phyloP scores from a whole-genome alignment of 2,329 filamentous ascomycete genomes.

The Xylariales sp. region DNA sequence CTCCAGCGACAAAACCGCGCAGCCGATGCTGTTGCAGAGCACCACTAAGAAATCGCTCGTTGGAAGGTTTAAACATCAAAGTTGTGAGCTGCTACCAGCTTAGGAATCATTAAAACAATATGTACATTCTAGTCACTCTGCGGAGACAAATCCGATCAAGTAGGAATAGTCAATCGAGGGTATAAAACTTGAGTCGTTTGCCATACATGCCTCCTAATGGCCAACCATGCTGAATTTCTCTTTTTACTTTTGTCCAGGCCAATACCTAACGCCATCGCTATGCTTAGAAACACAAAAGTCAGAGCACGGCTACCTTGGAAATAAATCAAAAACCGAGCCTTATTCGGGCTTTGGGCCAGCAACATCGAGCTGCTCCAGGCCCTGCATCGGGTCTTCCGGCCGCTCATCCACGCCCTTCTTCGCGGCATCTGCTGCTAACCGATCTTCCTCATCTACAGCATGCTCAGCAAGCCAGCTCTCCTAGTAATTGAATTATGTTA shows the following conservation, averaged over 20 bases:
- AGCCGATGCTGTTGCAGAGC: slow-evolving; percentile 29
- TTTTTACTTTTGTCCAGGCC: slow-evolving; percentile 1
- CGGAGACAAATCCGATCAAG: no score
- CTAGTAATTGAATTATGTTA: slow-evolving; percentile 47
- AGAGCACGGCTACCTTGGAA: no score
- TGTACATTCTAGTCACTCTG: slow-evolving; percentile 24
- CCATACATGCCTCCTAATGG: slow-evolving; percentile 12
- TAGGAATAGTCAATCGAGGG: no score
- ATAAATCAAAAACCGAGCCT: slow-evolving; percentile 24
- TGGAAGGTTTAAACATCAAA: slow-evolving; percentile 5
- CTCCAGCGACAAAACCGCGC: slow-evolving; percentile 66
- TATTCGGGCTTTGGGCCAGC: slow-evolving; percentile 81
- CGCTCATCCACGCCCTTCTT: slow-evolving; percentile 46
- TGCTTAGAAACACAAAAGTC: slow-evolving; percentile 17
- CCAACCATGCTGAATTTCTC: no score
- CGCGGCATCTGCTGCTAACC: slow-evolving; percentile 51
- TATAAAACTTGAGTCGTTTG: no score
- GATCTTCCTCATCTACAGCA: slow-evolving; percentile 78
- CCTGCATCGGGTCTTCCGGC: slow-evolving; percentile 88
- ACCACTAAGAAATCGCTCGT: slow-evolving; percentile 26
- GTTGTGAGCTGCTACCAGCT: slow-evolving; percentile 11
- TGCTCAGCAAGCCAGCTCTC: slow-evolving; percentile 91
- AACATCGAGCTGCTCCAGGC: slow-evolving; percentile 86
- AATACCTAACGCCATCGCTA: slow-evolving; percentile 26
- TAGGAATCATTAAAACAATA: slow-evolving; percentile 14